Percentiles rank a stretch among this genome's conserved stretches.
Conservation (phyloP, 768 basidiomycete genomes). For the Leccinum truebloodii region DNA sequence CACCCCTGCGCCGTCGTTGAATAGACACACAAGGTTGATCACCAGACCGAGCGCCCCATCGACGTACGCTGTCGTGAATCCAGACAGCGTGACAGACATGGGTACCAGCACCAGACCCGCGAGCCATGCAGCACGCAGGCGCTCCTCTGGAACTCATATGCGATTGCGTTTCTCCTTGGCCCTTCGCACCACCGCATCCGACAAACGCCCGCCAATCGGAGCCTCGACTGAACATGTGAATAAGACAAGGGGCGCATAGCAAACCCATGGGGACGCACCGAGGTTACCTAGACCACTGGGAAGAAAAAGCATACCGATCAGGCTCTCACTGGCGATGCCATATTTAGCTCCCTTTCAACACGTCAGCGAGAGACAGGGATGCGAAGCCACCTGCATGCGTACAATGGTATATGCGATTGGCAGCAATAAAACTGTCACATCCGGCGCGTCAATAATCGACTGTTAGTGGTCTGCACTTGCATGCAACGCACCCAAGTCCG, state of each 20-base stretch:
- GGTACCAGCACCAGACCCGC: conserved; percentile 55
- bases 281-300: conserved; percentile 30
- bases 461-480: too few species aligned
- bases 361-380: not conserved
- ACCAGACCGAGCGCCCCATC: conserved; percentile 49
- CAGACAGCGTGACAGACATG: conserved; percentile 47
- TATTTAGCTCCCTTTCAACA: conserved; percentile 46
- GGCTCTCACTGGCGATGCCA: conserved; percentile 21
- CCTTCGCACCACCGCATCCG: conserved; percentile 51
- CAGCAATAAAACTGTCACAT: conserved; percentile 43
- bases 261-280: conserved; percentile 10
- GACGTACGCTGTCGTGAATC: conserved; percentile 52
- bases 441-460: not conserved
- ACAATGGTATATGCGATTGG: conserved; percentile 72
- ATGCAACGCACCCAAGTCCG: conserved; percentile 37
- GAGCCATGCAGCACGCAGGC: conserved; percentile 52
- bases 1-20: conserved; percentile 66
- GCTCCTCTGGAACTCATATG: conserved; percentile 67
- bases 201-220: conserved; percentile 56
- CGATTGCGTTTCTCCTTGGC: conserved; percentile 53
- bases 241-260: not conserved
- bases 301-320: conserved; percentile 29
- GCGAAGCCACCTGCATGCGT: conserved; percentile 15
- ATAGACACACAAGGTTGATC: conserved; percentile 55
- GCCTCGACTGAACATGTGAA: conserved; percentile 49